Base-by-base conservation (phyloP, 192 early-diverging fungal genomes). In the Oehlia diaphana region DNA sequence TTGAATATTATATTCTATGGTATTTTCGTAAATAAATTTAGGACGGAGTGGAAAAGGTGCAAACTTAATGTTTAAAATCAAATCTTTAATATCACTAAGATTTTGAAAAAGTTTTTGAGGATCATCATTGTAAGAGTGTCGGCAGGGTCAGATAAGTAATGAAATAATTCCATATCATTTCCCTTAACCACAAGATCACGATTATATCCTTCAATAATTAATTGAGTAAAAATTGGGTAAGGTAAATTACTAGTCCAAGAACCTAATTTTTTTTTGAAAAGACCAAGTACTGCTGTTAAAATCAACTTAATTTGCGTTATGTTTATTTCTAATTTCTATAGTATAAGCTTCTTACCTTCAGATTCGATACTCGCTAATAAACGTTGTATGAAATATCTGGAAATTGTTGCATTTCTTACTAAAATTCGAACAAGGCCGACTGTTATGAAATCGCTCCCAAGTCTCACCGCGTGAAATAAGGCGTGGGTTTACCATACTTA, bases 101-200 rank as follows among this genome's bases (percentile, higher is more conserved):
- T 75, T 75, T 75, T 62, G n/a, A 2, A 8, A 0, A 19, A 62
- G 35, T 62, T 16, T 35, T 31, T 4, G 9, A 19, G 58, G 47
- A 14, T 31, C 47, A 35, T 62, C 42, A 62, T 62, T 31, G 7
- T 1, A 44, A 44, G 9, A 62, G 53, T 2, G 2, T 4, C 53
- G 0, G 16, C 26, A 26, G 26, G 26, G 26, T 26, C 53, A 3
- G 19, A 58, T 58, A 58, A 21, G 4, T 4, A 61, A 23, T 26
- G 58, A 9, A 75, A 58, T 28, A 62, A 13, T 33, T 75, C 73
- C 73, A 75, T 75, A 5, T 75, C 73, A 63, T 75, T 75, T n/a
- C 73, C 73, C 23, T 49, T 8, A 9, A 10, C 2, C 6, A 21
- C 7, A 5, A 72, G 14, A 49, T 72, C 31, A 7, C 26, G 28